Evolutionary conservation across 2,329 filamentous ascomycete genomes (phyloP), one percentile per base, ranked within the genome.

Genomic region (Rutstroemia sp.): DNA sequence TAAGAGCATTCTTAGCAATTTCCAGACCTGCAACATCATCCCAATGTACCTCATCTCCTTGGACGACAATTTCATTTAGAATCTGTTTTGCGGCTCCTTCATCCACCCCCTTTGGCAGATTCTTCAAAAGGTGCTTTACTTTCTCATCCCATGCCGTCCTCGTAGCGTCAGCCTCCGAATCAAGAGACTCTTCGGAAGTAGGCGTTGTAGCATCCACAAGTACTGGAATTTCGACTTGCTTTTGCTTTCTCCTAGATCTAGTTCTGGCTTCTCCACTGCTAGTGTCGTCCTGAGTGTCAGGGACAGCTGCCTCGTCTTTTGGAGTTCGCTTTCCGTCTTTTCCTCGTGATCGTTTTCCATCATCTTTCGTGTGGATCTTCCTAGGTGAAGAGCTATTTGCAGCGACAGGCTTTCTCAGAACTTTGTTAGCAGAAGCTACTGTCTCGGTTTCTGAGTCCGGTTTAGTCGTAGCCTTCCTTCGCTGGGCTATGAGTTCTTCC

Each of bases 1-100:
- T 92, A 50, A 99, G 75, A 0, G 94, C 92, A 55, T 84, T 89
- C 69, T 99, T 99, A 36, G 94, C 94, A 53, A 88, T 80, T 50
- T 96, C 89, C 4, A 99, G 75, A 0, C 94, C 94, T 0, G 94
- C 92, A 56, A 99, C 88, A 68, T 99, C 94, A 48, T 83, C 81
- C 94, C 94, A 99, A 65, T 88, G 89, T 2, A 99, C 94, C 68
- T 95, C 88, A 65, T 99, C 94, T 6, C 94, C 94, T 60, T 92
- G 84, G 14, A 97, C 86, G 2, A 99, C 88, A 58, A 99, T 95
- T 63, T 99, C 94, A 66, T 96, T 96, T 57, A 97, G 78, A 30
- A 99, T 96, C 60, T 96, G 90, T 66, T 89, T 88, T 0, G 92
- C 94, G 3, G 92, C 88, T 25, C 79, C 76, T 62, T 86, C 81